phyloP scores from a whole-genome alignment of 768 basidiomycete species.

The Exidia glandulosa region DNA sequence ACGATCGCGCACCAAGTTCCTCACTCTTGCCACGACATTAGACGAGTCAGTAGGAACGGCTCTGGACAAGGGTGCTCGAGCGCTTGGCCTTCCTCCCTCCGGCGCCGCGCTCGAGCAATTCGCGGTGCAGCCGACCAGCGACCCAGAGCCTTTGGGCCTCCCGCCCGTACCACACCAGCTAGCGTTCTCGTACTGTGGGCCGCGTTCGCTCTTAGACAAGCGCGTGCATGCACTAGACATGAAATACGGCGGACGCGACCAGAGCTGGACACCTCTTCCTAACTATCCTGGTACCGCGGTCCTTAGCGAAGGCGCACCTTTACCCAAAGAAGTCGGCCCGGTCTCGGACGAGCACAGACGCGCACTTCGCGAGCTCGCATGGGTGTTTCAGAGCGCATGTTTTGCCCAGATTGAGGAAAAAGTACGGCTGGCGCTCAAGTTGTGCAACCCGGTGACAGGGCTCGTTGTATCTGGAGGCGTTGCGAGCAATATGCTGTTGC shows the following conservation, averaged over 20 bases:
- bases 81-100: conserved; percentile 59
- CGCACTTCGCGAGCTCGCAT: conserved; percentile 34
- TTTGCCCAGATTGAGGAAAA: conserved; percentile 69
- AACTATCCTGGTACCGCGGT: background rate
- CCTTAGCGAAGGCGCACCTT: background rate
- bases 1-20: conserved; percentile 42
- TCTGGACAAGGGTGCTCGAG: conserved; percentile 73
- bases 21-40: conserved; percentile 58
- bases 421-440: conserved; percentile 40
- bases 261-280: background rate
- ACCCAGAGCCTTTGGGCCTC: conserved; percentile 14
- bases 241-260: background rate
- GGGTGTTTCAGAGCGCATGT: conserved; percentile 62
- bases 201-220: conserved; percentile 62
- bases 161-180: conserved; percentile 42
- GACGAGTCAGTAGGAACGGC: conserved; percentile 71
- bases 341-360: conserved; percentile 8
- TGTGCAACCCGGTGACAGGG: conserved; percentile 35
- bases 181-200: conserved; percentile 68
- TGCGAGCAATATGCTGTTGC: conserved; percentile 69
- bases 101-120: conserved; percentile 78
- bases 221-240: conserved; percentile 31
- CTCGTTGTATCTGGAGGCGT: conserved; percentile 90
- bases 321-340: background rate
- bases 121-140: conserved; percentile 7